phyloP scores from a whole-genome alignment of 352 stramenopile genomes.

The Phytophthora fragariaefolia region DNA sequence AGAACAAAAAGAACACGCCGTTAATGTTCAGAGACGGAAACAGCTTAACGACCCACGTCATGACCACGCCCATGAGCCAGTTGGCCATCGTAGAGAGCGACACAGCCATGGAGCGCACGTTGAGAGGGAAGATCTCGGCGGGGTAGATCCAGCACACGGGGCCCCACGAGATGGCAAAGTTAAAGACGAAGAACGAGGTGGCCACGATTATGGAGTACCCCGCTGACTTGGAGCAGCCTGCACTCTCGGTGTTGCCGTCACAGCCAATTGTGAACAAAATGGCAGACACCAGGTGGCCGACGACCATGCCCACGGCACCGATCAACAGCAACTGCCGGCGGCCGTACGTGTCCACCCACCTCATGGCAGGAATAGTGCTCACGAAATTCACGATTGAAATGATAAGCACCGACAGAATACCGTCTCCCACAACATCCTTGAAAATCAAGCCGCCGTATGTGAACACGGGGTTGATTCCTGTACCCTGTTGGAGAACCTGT shows the following conservation, averaged over 20 bases:
- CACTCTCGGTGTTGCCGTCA: conserved; percentile 43
- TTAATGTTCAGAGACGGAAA: conserved; percentile 57
- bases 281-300: conserved; percentile 48
- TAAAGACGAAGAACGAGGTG: conserved; percentile 53
- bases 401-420: conserved; percentile 53
- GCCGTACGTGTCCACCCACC: conserved; percentile 52
- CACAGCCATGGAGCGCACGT: conserved; percentile 52
- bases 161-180: conserved; percentile 48
- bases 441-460: conserved; percentile 58
- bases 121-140: conserved; percentile 46
- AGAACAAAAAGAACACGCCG: conserved; percentile 63
- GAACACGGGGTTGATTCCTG: conserved; percentile 60
- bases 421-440: conserved; percentile 51
- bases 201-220: conserved; percentile 53
- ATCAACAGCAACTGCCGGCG: conserved; percentile 50
- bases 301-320: conserved; percentile 49
- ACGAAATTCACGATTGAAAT: conserved; percentile 58
- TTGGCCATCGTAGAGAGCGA: conserved; percentile 59
- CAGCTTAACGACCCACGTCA: conserved; percentile 60
- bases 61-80: conserved; percentile 56
- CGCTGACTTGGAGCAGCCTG: conserved; percentile 39
- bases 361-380: conserved; percentile 57
- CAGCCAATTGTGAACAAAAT: conserved; percentile 51
- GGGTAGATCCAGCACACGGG: conserved; percentile 52
- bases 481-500: conserved; percentile 57